Conservation (phyloP, 768 basidiomycete species). For the Kwoniella dendrophila region DNA sequence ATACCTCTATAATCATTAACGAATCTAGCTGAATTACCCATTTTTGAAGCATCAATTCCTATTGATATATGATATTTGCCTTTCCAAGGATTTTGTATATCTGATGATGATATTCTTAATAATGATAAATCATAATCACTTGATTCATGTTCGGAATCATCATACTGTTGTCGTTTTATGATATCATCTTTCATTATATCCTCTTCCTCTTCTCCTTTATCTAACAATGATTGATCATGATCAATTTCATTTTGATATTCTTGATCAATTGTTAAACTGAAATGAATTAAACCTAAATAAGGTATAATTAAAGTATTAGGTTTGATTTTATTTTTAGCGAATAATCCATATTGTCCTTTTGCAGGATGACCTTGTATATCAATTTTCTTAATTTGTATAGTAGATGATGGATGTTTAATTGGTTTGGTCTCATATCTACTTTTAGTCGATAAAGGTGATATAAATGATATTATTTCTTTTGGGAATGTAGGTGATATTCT, state of each 20-base stretch:
- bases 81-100: conserved; percentile 35
- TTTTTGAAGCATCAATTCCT: conserved; percentile 70
- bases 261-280: conserved; percentile 63
- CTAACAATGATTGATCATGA: conserved; percentile 53
- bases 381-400: conserved; percentile 66
- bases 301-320: conserved; percentile 71
- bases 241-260: neutral
- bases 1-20: conserved; percentile 88
- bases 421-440: conserved; percentile 23
- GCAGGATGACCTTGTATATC: conserved; percentile 66
- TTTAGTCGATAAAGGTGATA: conserved; percentile 15
- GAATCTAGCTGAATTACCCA: conserved; percentile 87
- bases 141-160: conserved; percentile 33
- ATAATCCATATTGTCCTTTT: conserved; percentile 75
- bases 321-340: conserved; percentile 72
- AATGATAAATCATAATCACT: conserved; percentile 85
- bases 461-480: conserved; percentile 31
- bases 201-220: neutral
- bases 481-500: conserved; percentile 67
- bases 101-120: conserved; percentile 34
- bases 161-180: conserved; percentile 2
- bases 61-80: conserved; percentile 62
- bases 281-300: conserved; percentile 83
- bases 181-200: neutral
- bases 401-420: conserved; percentile 43